A percentile compares a stretch with the other conserved stretches of the same genome.
These are phyloP conservation scores for Perkinsela sp. DNA, from an alignment of 208 protist species.

Conservation along the genomic window DNA sequence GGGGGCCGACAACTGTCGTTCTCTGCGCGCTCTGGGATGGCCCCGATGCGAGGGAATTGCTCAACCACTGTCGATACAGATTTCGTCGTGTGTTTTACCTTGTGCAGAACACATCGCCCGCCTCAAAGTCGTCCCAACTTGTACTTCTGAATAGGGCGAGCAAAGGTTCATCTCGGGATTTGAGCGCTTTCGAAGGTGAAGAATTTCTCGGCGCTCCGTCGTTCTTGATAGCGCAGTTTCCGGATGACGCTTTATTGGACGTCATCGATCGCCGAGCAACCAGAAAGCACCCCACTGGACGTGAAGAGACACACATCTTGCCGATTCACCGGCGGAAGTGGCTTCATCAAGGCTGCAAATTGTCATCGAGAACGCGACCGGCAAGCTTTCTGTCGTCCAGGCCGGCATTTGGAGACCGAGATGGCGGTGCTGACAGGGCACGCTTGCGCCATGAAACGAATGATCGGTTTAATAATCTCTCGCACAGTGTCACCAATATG, in stretches of 20 bases:
- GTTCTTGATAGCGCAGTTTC: neutral
- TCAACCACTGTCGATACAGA: neutral
- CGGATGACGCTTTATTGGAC: neutral
- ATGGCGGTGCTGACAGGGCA: neutral
- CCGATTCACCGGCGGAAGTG: neutral
- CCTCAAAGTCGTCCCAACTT: neutral
- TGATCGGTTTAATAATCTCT: neutral
- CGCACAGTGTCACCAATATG: neutral
- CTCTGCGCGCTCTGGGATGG: neutral
- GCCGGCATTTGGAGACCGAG: neutral
- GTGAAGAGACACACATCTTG: neutral
- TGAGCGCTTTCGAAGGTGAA: neutral
- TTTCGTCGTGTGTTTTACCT: neutral
- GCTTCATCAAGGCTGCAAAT: neutral
- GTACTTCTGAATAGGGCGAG: neutral
- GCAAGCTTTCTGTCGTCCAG: neutral
- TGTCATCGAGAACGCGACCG: neutral
- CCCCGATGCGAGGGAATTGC: neutral
- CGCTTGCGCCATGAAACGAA: neutral
- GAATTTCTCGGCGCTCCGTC: neutral
- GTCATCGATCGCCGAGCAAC: neutral
- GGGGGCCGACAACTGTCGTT: neutral
- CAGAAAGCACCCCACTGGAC: neutral
- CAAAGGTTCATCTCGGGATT: neutral
- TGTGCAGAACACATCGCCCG: neutral